These are phyloP conservation scores for Microthyrium microscopicum DNA, from an alignment of 2,329 filamentous ascomycete species.

Conservation along the genomic window DNA sequence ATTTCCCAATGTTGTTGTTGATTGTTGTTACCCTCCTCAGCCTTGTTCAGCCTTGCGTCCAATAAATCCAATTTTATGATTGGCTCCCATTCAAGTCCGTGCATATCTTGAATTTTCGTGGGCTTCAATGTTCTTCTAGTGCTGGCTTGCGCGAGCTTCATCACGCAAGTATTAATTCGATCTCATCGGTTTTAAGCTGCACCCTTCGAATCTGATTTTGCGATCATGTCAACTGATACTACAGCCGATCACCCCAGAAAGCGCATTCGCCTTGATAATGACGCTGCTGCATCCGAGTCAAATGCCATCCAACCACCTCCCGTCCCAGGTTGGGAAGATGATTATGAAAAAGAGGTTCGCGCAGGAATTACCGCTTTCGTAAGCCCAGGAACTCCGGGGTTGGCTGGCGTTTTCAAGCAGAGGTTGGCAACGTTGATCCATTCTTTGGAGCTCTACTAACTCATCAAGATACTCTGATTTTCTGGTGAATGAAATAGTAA, in stretches of 20 bases:
- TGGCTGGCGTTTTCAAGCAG: slow-evolving; percentile 50
- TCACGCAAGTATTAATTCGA: not conserved
- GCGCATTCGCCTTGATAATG: slow-evolving; percentile 4
- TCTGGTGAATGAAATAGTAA: slow-evolving; percentile 73
- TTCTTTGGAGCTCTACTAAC: not conserved
- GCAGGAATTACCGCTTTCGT: slow-evolving; percentile 50
- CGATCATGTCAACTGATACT: not conserved
- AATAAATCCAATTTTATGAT: not conserved
- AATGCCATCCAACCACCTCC: not conserved
- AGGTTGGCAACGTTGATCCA: slow-evolving; percentile 23
- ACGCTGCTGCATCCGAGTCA: not conserved
- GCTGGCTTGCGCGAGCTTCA: not conserved
- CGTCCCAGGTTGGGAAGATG: slow-evolving; percentile 1
- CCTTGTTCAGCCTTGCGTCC: too few species aligned
- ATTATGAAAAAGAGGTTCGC: slow-evolving; percentile 22
- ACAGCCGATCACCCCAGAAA: slow-evolving; percentile 6
- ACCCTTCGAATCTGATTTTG: too few species aligned
- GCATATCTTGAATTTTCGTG: not conserved
- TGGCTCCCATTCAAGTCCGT: not conserved
- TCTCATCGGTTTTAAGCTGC: not conserved
- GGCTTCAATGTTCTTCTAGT: not conserved
- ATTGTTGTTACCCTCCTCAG: too few species aligned
- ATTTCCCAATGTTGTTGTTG: too few species aligned
- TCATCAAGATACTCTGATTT: slow-evolving; percentile 66
- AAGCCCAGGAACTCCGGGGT: slow-evolving; percentile 38